Conservation (phyloP, 2,329 filamentous ascomycete genomes). For the Dactylellina parvicollis region DNA sequence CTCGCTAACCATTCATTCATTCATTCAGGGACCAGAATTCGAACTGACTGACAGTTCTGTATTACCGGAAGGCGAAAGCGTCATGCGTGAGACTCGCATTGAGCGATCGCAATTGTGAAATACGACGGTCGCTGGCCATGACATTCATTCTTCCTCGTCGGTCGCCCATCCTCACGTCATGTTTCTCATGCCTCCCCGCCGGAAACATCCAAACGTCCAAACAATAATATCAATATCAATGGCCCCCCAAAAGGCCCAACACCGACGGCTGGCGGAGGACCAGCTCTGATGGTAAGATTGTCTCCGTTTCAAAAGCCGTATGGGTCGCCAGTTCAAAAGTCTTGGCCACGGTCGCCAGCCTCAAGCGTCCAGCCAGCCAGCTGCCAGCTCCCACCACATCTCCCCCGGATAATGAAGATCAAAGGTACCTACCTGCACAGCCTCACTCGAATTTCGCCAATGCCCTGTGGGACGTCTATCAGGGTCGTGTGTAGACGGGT, state of each 20-base stretch:
- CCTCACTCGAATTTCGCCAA: slow-evolving; percentile 1
- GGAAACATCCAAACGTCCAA: slow-evolving; percentile 8
- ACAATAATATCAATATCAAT: background rate
- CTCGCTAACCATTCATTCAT: slow-evolving; percentile 30
- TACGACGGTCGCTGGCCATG: background rate
- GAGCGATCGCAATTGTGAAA: slow-evolving; percentile 38
- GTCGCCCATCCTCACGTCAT: background rate
- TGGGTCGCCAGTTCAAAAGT: slow-evolving; percentile 13
- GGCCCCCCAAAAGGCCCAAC: background rate
- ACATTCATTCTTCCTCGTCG: too few relatives aligned
- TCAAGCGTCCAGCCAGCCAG: slow-evolving; percentile 19
- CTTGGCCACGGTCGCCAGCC: slow-evolving; percentile 24
- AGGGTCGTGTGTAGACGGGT: background rate
- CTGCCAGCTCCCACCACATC: background rate
- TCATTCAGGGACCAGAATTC: background rate
- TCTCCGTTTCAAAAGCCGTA: slow-evolving; percentile 30
- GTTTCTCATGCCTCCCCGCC: background rate
- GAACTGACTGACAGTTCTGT: background rate
- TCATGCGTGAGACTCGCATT: slow-evolving; percentile 25
- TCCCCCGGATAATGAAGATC: background rate
- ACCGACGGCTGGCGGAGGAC: background rate
- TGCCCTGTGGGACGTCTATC: background rate
- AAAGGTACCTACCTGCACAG: slow-evolving; percentile 17
- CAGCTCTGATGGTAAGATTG: slow-evolving; percentile 21
- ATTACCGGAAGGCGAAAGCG: background rate